Evolutionary conservation across 75 land plant genomes (phyloP), one percentile per base, ranked within the genome.

Genomic region (Pinus albicaulis): DNA sequence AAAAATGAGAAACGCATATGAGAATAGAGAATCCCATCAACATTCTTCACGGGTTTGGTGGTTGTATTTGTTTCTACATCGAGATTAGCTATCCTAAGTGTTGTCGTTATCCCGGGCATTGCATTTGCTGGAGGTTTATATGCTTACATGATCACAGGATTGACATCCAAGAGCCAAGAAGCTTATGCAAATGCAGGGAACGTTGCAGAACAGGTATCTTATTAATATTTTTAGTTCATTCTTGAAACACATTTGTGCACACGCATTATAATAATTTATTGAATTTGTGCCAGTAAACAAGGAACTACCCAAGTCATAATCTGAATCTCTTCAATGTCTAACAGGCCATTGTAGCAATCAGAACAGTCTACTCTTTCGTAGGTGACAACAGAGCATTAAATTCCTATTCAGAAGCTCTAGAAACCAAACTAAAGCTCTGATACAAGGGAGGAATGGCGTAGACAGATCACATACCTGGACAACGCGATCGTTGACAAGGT

Each of bases 391-490:
- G 86, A 77, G 87, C 91, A 3, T 77, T 88, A 5, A 81, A 80
- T 61, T 82, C 97, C 14, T 96, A 90, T 72, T 85, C 91, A 20
- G 91, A 92, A 76, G 82, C 92, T 3, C 82, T 96, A 59, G 90
- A 91, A 72, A 85, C 84, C 77, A 96, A 94, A 20, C 58, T 91
- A 77, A 84, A 91, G 74, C 85, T 92, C 17, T 96, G 96, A 3
- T 86, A 93, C 80, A 91, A 89, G 79, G 92, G 89, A 48, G 96
- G 99, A 31, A 84, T 98, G 89, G 99, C 97, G n/a, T n/a, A n/a
- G n/a, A n/a, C n/a, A n/a, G n/a, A n/a, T n/a, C n/a, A n/a, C n/a
- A n/a, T n/a, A n/a, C n/a, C n/a, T n/a, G n/a, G n/a, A n/a, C n/a
- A n/a, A n/a, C n/a, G n/a, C n/a, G n/a, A n/a, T n/a, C n/a, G n/a